Evolutionary conservation across 306 rosid species (phyloP), one percentile per base, ranked within the genome.

Genomic region (Abrus precatorius): DNA sequence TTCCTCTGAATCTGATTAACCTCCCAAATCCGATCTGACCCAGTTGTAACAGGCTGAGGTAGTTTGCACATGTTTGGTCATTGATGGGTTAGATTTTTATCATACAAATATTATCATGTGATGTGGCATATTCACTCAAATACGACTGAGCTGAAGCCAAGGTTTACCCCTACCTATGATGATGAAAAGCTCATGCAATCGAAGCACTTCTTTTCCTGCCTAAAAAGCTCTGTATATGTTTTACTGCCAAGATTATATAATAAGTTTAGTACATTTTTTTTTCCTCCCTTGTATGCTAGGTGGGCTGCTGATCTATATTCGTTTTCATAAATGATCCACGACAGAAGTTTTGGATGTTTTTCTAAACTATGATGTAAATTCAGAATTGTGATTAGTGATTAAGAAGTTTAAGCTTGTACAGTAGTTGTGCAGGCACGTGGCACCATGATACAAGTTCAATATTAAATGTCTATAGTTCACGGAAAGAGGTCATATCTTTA

Each of bases 1-100:
- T 83, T 86, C 90, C 38, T 83, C 90, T 20, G 87, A 79, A 74
- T 84, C 84, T 73, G 87, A 84, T 66, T 84, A 84, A 41, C 44
- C 43, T 56, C 65, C 5, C 36, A 53, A 28, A 13, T 68, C 52
- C 34, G 1, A 67, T 48, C 44, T 12, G 43, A 48, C 3, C 82
- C 29, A 4, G 44, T 49, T 36, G 20, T 63, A 45, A 74, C 13
- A 52, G 41, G 43, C 61, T 60, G 45, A 53, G 43, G 66, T 53
- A 13, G 70, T 62, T 40, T 32, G n/a, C 32, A 5, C 38, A 62
- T 52, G 83, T 9, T 62, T 77, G 75, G 62, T 60, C 61, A 52
- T 27, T 50, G 68, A 61, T 9, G 56, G 79, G 6, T 77, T 72
- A 28, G 14, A 49, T 50, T 69, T 76, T 41, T 20, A 40, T 63